phyloP scores from a whole-genome alignment of 179 eudicot species.

The Patellifolia procumbens region DNA sequence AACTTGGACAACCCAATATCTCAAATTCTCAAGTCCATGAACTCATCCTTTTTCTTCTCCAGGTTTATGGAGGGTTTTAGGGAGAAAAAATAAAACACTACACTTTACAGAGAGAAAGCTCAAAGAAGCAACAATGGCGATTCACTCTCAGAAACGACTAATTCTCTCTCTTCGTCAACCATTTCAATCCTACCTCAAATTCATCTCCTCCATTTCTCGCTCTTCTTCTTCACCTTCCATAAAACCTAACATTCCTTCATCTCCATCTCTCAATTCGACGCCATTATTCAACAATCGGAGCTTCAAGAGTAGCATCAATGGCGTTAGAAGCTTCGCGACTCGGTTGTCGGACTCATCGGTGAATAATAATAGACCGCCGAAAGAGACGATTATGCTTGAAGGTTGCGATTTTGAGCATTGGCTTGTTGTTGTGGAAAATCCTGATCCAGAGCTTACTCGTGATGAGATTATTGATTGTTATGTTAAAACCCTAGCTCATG shows the following conservation, averaged over 20 bases:
- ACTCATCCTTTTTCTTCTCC: not conserved
- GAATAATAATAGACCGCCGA: conserved; percentile 63
- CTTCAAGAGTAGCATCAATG: not conserved
- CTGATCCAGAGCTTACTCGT: conserved; percentile 64
- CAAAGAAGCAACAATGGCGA: conserved; percentile 6
- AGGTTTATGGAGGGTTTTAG: conserved; percentile 30
- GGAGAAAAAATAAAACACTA: not conserved
- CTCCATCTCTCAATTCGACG: not conserved
- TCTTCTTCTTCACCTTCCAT: not conserved
- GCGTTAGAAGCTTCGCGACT: conserved; percentile 48
- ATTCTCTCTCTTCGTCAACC: conserved; percentile 25
- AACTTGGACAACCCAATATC: not conserved
- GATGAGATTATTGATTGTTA: conserved; percentile 75
- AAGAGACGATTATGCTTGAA: conserved; percentile 76
- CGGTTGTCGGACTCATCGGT: conserved; percentile 53
- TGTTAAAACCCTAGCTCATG: conserved; percentile 62
- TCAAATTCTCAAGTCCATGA: not conserved
- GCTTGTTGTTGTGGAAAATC: conserved; percentile 72
- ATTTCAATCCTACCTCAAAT: not conserved
- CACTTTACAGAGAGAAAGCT: not conserved
- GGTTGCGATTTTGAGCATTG: conserved; percentile 96
- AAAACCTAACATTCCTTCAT: conserved; percentile 15
- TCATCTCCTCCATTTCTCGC: conserved; percentile 17
- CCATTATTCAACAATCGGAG: not conserved
- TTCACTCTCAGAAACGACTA: conserved; percentile 5